phyloP scores from a whole-genome alignment of 2,329 filamentous ascomycete species.

The Dothiorella sarmentorum region DNA sequence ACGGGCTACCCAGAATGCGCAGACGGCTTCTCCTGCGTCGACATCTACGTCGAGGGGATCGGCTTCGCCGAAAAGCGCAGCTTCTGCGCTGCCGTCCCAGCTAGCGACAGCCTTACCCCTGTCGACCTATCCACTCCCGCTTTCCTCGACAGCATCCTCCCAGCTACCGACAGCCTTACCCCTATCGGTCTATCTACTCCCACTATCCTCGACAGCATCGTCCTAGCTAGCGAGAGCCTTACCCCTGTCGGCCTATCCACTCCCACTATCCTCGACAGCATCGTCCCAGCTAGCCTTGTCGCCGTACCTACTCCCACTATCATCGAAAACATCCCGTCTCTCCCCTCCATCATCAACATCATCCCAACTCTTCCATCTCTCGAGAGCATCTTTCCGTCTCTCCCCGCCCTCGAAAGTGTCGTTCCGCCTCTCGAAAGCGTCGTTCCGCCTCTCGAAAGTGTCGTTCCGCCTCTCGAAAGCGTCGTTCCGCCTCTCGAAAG shows the following conservation, averaged over 20 bases:
- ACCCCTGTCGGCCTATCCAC: neutral
- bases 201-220: neutral
- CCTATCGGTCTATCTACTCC: no score
- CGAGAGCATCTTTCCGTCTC: no score
- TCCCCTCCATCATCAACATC: neutral
- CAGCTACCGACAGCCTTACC: no score
- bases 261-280: neutral
- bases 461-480: no score
- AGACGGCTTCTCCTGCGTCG: neutral
- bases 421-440: no score
- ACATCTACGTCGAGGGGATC: neutral
- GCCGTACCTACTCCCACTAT: neutral
- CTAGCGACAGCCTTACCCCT: neutral
- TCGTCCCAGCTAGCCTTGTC: neutral
- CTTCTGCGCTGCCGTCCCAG: neutral
- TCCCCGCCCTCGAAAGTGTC: no score
- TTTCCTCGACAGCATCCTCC: neutral
- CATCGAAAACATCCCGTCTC: neutral
- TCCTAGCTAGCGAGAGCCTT: neutral
- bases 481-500: no score
- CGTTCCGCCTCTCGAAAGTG: no score
- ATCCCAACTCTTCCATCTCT: neutral
- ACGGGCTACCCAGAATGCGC: neutral
- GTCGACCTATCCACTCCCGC: neutral
- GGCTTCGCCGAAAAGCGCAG: conserved; percentile 7